phyloP scores from a whole-genome alignment of 2,329 filamentous ascomycete species.

The Neofusicoccum sp. region DNA sequence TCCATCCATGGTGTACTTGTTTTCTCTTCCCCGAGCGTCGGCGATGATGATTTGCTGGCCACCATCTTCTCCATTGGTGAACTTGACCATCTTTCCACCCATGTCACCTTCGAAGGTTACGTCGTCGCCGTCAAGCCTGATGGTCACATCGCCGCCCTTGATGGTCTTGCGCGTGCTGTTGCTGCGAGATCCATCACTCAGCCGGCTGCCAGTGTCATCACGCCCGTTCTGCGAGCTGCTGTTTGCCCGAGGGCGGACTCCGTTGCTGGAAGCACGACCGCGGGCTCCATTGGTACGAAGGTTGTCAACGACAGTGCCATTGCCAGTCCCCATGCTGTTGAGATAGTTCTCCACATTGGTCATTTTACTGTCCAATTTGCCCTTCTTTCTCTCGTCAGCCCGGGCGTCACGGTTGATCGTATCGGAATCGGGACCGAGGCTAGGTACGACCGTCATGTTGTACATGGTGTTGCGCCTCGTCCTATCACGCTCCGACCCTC shows the following conservation, averaged over 20 bases:
- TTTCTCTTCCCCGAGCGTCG: conserved; percentile 8
- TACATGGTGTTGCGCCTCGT: conserved; percentile 9
- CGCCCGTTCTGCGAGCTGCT: conserved; percentile 1
- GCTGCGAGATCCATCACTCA: conserved; percentile 9
- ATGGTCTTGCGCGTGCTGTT: conserved; percentile 4
- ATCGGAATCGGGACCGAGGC: neutral
- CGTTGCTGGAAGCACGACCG: conserved; percentile 10
- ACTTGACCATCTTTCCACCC: neutral
- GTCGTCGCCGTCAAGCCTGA: conserved; percentile 1
- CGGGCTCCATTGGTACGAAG: conserved; percentile 3
- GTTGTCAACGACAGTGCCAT: neutral
- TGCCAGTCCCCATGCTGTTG: neutral
- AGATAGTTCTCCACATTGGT: conserved; percentile 11
- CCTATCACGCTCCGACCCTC: neutral
- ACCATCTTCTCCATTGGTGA: conserved; percentile 11
- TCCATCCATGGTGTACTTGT: conserved; percentile 1
- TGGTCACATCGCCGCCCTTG: neutral
- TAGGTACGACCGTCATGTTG: neutral
- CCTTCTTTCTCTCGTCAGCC: neutral
- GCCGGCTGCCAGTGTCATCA: conserved; percentile 2
- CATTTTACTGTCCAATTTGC: neutral
- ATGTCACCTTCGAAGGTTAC: conserved; percentile 13
- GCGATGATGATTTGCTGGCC: conserved; percentile 6
- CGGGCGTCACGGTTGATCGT: neutral
- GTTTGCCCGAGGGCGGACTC: neutral